phyloP scores from a whole-genome alignment of 768 basidiomycete genomes.

The Lactifluus volemus region DNA sequence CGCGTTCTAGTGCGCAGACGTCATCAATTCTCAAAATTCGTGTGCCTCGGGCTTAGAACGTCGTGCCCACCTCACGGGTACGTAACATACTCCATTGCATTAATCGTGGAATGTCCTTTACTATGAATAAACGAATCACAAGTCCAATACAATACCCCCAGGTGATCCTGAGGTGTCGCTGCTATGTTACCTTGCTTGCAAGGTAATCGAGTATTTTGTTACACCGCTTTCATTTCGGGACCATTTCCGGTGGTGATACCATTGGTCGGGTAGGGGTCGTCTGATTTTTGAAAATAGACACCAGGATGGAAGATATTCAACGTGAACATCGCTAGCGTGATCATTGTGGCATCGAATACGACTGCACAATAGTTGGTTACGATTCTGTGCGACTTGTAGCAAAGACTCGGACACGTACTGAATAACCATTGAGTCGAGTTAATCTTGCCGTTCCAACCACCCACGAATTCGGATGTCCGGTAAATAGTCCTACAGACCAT shows the following conservation, averaged over 20 bases:
- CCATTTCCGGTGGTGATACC: neutral
- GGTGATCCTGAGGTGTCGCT: too few species aligned
- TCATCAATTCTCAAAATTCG: too few species aligned
- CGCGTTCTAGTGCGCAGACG: too few species aligned
- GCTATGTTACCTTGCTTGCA: too few species aligned
- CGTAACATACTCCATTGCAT: too few species aligned
- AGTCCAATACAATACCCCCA: too few species aligned
- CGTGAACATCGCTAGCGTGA: slow-evolving; percentile 12
- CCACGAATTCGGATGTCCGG: slow-evolving; percentile 10
- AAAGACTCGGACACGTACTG: slow-evolving; percentile 5
- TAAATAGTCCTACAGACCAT: neutral
- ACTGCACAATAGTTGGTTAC: neutral
- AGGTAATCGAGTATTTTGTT: too few species aligned
- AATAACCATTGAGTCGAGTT: slow-evolving; percentile 11
- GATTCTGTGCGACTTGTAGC: neutral
- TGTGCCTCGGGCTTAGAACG: too few species aligned
- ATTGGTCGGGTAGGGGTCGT: neutral
- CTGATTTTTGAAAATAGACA: neutral
- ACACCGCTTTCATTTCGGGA: neutral
- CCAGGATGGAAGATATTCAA: slow-evolving; percentile 12
- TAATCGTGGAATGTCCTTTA: too few species aligned
- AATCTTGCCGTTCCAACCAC: slow-evolving; percentile 12
- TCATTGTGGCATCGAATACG: slow-evolving; percentile 16
- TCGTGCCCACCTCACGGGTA: too few species aligned
- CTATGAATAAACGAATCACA: too few species aligned